These are phyloP conservation scores for Laburnicola sp. DNA, from an alignment of 2,329 filamentous ascomycete genomes.

Conservation along the genomic window DNA sequence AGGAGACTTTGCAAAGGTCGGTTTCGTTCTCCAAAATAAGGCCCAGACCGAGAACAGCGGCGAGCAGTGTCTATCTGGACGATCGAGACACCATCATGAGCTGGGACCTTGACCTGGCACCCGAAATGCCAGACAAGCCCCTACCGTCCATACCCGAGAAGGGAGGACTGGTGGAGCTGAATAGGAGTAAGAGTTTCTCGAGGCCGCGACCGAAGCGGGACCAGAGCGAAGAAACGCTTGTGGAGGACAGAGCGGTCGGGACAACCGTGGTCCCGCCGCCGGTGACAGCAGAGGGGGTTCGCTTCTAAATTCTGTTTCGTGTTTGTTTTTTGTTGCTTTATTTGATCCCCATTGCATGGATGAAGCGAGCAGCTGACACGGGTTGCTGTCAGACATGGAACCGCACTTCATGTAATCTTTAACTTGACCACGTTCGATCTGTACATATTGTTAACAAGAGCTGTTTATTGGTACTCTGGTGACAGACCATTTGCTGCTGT, in stretches of 20 bases:
- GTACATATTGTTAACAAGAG: constrained; percentile 18
- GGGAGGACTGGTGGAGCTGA: not conserved
- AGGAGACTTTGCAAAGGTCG: constrained; percentile 9
- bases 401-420: constrained; percentile 4
- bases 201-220: constrained; percentile 7
- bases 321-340: not conserved
- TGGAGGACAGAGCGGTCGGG: not conserved
- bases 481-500: constrained; percentile 6
- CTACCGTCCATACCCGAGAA: constrained; percentile 6
- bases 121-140: constrained; percentile 8
- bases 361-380: constrained; percentile 10
- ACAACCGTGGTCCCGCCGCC: constrained; percentile 1
- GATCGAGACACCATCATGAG: constrained; percentile 5
- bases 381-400: not conserved
- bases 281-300: constrained; percentile 5
- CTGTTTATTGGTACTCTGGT: constrained; percentile 3
- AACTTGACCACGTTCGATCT: constrained; percentile 19
- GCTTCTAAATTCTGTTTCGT: not conserved
- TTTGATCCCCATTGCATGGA: constrained; percentile 3
- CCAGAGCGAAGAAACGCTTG: constrained; percentile 3
- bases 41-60: constrained; percentile 6
- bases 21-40: constrained; percentile 10
- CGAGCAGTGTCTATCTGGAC: constrained; percentile 9
- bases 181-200: constrained; percentile 8
- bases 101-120: constrained; percentile 4